Conservation (phyloP, 306 rosid species). For the Hippophae gyantsensis region DNA sequence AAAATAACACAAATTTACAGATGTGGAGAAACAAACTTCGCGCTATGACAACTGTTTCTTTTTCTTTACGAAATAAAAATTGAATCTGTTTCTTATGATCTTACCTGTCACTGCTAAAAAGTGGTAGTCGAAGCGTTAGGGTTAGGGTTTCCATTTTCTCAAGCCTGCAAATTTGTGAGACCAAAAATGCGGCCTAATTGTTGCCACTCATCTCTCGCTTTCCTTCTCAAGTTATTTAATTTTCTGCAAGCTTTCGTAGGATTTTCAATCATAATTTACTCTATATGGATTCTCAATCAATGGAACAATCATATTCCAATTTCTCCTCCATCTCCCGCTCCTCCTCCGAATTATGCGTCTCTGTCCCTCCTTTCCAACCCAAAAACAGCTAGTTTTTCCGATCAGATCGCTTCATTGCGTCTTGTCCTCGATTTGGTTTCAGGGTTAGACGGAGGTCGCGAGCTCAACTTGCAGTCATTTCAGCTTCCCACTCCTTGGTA, state of each 20-base stretch:
- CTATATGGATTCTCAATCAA: constrained; percentile 77
- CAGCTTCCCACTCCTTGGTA: constrained; percentile 85
- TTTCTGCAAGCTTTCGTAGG: constrained; percentile 86
- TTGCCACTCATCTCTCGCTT: constrained; percentile 67
- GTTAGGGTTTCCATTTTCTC: constrained; percentile 6
- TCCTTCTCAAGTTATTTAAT: constrained; percentile 62
- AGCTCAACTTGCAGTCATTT: constrained; percentile 30
- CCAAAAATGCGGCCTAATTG: constrained; percentile 50
- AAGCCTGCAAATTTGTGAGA: not conserved
- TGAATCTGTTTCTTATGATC: not conserved
- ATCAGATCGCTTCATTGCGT: constrained; percentile 17
- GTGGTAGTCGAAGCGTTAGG: no score
- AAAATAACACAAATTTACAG: no score
- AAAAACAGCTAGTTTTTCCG: constrained; percentile 13
- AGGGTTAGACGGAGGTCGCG: constrained; percentile 21
- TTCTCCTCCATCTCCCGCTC: constrained; percentile 36
- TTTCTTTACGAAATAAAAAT: no score
- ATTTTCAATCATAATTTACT: constrained; percentile 59
- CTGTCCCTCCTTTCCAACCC: constrained; percentile 19
- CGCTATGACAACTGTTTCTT: no score
- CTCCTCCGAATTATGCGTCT: constrained; percentile 29
- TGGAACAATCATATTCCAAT: constrained; percentile 54
- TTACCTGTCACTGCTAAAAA: no score
- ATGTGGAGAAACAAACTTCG: no score
- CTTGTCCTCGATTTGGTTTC: constrained; percentile 28